A percentile compares a stretch with the other conserved stretches of the same genome.
Conservation (phyloP, 2,329 filamentous ascomycete genomes). For the Aspergillus flavus region DNA sequence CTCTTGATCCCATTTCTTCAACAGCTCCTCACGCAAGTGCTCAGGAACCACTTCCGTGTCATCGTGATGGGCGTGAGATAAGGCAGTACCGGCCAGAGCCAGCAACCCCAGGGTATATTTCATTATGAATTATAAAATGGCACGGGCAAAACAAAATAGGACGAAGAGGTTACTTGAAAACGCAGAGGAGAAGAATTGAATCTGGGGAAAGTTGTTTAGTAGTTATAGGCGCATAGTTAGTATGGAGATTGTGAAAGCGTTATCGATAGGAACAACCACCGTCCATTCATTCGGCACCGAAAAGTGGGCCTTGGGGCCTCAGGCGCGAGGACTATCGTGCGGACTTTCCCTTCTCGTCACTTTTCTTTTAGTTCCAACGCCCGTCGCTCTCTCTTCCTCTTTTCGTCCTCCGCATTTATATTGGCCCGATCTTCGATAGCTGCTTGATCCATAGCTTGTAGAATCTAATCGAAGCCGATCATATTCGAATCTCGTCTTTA, state of each 20-base stretch:
- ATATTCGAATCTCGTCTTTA: neutral
- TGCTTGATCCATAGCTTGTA: neutral
- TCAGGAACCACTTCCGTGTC: constrained; percentile 43
- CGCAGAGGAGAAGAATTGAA: constrained; percentile 3
- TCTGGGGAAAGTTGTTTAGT: neutral
- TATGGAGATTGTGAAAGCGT: constrained; percentile 26
- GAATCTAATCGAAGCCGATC: neutral
- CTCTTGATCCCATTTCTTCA: constrained; percentile 52
- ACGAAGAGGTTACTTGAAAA: neutral
- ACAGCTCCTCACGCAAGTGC: constrained; percentile 45
- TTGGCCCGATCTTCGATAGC: constrained; percentile 13
- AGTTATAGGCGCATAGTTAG: constrained; percentile 14
- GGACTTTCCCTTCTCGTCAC: constrained; percentile 42
- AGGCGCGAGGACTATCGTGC: constrained; percentile 27
- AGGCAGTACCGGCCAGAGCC: constrained; percentile 35
- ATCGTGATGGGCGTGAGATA: constrained; percentile 44
- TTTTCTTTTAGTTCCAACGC: constrained; percentile 2
- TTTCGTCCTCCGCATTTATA: constrained; percentile 7
- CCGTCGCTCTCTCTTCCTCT: constrained; percentile 2
- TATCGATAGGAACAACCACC: constrained; percentile 11
- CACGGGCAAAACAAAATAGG: neutral
- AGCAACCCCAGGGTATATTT: constrained; percentile 34
- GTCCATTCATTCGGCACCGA: neutral
- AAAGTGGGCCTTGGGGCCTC: constrained; percentile 23
- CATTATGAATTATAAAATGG: constrained; percentile 21